Base-by-base conservation (phyloP, 2,329 filamentous ascomycete genomes). In the Colletotrichum navitas region DNA sequence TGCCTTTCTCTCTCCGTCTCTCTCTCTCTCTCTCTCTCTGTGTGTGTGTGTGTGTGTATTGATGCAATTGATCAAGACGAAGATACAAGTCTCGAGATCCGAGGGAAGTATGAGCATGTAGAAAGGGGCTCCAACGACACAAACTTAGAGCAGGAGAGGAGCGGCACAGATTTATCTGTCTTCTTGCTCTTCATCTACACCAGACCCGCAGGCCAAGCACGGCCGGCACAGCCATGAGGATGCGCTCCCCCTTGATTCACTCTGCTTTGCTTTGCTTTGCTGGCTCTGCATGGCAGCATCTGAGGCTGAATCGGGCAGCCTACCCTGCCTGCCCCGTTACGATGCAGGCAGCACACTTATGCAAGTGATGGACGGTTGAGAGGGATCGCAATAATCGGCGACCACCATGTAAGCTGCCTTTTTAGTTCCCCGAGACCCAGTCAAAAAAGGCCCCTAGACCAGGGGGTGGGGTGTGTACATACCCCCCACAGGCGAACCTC, bases 381-480 rank as follows among this genome's bases (percentile, higher is more conserved):
- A 54, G 10, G 45, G 34, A 36, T 24, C n/a, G 21, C 29, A 16
- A 58, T 71, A 68, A 47, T 68, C 68, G 68, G 64, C 68, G 68
- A 71, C 63, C 64, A 63, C 51, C 21, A 34, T 58, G 51, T 62
- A 26, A 21, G 43, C 51, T 49, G 59, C 43, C 43, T 51, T 26
- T 26, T 56, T 62, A 5, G 29, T 36, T 36, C 36, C 26, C 59
- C 41, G 14, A 5, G n/a, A 6, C 43, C 34, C 24, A n/a, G 1
- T 29, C 7, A 21, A 39, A 29, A 29, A 51, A 49, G 36, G 55
- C 51, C 3, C 43, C 16, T 16, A 43, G 7, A 5, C 41, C 6
- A 1, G 41, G 16, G 18, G 41, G 21, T 18, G 26, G 51, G 26
- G 1, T 7, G 29, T n/a, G 21, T 21, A 3, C 2, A 34, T 39